Evolutionary conservation across 176 grass and related monocot species (phyloP).

Genomic region (Chloris gayana): DNA sequence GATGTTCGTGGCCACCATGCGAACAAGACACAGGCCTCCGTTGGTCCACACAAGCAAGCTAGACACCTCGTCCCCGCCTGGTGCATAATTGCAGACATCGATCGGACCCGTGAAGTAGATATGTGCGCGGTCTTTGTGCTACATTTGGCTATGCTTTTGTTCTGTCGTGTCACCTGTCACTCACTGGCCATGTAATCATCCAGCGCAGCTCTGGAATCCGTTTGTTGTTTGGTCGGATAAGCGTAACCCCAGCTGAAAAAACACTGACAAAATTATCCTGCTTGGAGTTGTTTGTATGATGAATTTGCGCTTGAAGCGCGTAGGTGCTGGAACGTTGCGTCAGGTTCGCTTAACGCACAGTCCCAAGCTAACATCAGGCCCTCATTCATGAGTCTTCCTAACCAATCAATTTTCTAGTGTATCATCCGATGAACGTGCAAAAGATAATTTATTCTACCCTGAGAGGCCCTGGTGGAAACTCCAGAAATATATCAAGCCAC

Average conservation of each 20-base stretch:
- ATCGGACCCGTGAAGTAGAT: not conserved
- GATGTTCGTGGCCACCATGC: slow-evolving; percentile 26
- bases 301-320: not conserved
- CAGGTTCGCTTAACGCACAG: not conserved
- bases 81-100: slow-evolving; percentile 34
- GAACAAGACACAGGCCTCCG: slow-evolving; percentile 8
- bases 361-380: not conserved
- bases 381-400: not conserved
- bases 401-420: not conserved
- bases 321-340: slow-evolving; percentile 13
- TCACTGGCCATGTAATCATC: slow-evolving; percentile 6
- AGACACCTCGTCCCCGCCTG: not conserved
- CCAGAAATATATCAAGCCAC: not conserved
- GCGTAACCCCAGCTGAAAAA: not conserved
- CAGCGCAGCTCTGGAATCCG: not conserved
- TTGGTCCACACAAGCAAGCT: slow-evolving; percentile 26
- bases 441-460: not conserved
- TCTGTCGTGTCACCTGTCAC: slow-evolving; percentile 10
- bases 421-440: not conserved
- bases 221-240: not conserved
- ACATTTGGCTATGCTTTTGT: not conserved
- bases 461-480: not conserved
- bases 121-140: not conserved
- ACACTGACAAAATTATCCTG: not conserved
- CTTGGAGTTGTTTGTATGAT: not conserved